Base-by-base conservation (phyloP, 1,284 basidiomycete genomes). In the Wallemia ichthyophaga region DNA sequence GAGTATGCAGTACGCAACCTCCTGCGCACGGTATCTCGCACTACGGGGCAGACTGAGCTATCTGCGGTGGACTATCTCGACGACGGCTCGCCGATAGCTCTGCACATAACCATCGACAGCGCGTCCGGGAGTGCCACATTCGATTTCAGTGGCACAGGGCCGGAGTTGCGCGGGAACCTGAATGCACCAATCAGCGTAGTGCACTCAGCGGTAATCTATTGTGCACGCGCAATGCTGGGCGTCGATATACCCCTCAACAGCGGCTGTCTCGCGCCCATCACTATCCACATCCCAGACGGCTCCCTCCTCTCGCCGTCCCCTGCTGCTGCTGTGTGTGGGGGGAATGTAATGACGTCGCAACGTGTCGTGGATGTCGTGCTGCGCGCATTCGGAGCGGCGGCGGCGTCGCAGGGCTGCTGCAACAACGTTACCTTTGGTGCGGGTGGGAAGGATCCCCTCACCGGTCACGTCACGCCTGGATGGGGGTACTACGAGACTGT, bases 401-500 rank as follows among this genome's bases (percentile, higher is more conserved):
- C 91, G 11, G 92, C 89, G 0, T 86, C 83, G 65, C 92, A 96
- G 69, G 92, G 92, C 2, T 87, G 85, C 56, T 73, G 72, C 65
- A 88, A 85, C 57, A 88, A 88, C 67, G 71, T 96, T 56, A 95
- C 91, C 0, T 96, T 95, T 66, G 87, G 87, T 13, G 74, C 79
- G 0, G 87, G 85, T 24, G 87, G 87, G 2, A 88, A 88, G 68
- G 81, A 85, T 66, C 78, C 78, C 63, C 75, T 84, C 57, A 67
- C 66, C 0, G 88, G 85, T 0, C 78, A 78, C 55, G 77, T 76
- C 63, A 74, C 76, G 62, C 76, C 80, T 37, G 89, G 89, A 19
- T 95, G 86, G 81, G 91, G 91, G 1, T 94, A 92, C 71, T 94
- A 94, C 68, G 89, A 94, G 82, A 92, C 85, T 0, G 92, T 95